Evolutionary conservation across 2,329 filamentous ascomycete genomes (phyloP).

Genomic region (Fusarium lyarnte): DNA sequence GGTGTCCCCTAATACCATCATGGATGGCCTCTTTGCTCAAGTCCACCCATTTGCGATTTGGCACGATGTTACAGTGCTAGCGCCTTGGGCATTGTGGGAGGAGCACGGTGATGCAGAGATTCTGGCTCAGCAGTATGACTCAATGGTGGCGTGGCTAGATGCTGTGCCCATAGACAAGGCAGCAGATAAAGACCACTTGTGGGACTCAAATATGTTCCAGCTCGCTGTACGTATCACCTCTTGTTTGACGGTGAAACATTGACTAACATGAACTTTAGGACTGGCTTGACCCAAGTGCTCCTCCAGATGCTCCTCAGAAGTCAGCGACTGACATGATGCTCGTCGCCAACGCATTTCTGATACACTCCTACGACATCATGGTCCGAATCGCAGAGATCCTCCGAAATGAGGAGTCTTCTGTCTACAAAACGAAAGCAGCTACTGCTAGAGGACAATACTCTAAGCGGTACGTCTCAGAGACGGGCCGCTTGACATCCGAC

Average conservation of each 20-base stretch:
- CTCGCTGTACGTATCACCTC: neutral
- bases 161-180: neutral
- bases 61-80: neutral
- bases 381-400: constrained; percentile 47
- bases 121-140: neutral
- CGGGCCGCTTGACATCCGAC: neutral
- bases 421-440: constrained; percentile 26
- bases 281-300: constrained; percentile 58
- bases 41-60: neutral
- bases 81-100: neutral
- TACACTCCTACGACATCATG: constrained; percentile 52
- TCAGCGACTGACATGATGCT: constrained; percentile 52
- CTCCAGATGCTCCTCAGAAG: constrained; percentile 48
- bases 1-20: neutral
- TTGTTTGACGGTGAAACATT: too few relatives aligned
- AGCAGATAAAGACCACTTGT: neutral
- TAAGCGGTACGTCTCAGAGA: constrained; percentile 41
- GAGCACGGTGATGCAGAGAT: rapidly evolving
- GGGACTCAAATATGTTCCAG: neutral
- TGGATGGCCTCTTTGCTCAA: neutral
- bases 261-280: constrained; percentile 37
- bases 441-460: constrained; percentile 25
- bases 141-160: neutral
- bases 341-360: constrained; percentile 58
- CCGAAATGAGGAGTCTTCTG: constrained; percentile 30